phyloP scores from a whole-genome alignment of 2,329 filamentous ascomycete genomes.

The Huntiella decipiens region DNA sequence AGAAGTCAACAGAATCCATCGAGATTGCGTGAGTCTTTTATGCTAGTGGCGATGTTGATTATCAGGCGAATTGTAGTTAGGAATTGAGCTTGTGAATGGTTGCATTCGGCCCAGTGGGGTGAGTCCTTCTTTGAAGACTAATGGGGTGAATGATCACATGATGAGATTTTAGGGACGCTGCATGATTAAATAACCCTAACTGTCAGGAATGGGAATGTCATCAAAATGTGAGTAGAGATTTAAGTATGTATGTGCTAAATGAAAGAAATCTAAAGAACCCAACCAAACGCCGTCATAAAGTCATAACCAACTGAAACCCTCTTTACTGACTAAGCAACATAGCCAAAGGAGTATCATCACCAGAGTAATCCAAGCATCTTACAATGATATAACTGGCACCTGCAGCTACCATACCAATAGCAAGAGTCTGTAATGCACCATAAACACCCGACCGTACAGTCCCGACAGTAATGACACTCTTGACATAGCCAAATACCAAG shows the following conservation, averaged over 20 bases:
- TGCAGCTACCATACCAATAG: slow-evolving; percentile 46
- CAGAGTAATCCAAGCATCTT: slow-evolving; percentile 27
- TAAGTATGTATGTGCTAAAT: too few species aligned
- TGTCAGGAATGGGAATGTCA: too few species aligned
- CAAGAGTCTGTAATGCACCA: slow-evolving; percentile 44
- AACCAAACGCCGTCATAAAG: neutral
- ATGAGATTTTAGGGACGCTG: neutral
- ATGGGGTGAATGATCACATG: neutral
- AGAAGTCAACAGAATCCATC: too few species aligned
- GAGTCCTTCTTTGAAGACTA: neutral
- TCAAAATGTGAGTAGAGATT: too few species aligned
- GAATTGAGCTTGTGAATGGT: neutral
- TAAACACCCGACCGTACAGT: slow-evolving; percentile 27
- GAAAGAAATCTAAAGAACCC: too few species aligned
- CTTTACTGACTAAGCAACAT: too few species aligned
- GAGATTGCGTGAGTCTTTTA: too few species aligned
- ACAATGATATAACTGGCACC: slow-evolving; percentile 47
- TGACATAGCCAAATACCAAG: slow-evolving; percentile 45
- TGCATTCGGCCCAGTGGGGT: neutral
- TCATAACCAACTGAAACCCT: neutral
- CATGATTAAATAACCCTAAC: neutral
- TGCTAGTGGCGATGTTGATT: too few species aligned
- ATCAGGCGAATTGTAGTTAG: neutral
- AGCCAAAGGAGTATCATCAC: neutral
- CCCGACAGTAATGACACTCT: slow-evolving; percentile 33